phyloP scores from a whole-genome alignment of 345 rosid species.

The Linum tenue region DNA sequence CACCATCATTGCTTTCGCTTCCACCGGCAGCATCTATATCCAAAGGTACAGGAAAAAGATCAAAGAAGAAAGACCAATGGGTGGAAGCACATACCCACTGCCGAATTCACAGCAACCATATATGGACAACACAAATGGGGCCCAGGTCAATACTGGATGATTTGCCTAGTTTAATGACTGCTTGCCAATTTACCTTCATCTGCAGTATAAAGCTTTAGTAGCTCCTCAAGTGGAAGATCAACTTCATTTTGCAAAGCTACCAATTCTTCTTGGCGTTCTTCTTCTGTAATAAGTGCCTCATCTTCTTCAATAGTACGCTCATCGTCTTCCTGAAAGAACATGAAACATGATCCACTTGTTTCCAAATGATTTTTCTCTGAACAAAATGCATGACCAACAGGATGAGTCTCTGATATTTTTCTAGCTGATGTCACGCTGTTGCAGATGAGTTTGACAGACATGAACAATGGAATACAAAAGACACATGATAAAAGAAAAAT shows the following conservation, averaged over 20 bases:
- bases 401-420: too few relatives aligned
- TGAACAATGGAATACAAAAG: background rate
- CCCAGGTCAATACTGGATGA: background rate
- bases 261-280: constrained; percentile 87
- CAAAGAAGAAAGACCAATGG: background rate
- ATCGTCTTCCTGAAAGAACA: constrained; percentile 89
- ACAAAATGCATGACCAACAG: background rate
- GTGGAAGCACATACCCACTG: background rate
- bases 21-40: constrained; percentile 28
- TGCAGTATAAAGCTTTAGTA: constrained; percentile 54
- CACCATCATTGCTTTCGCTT: constrained; percentile 39
- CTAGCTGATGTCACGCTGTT: background rate
- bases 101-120: background rate
- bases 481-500: background rate
- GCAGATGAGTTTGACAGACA: background rate
- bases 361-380: background rate
- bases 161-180: background rate
- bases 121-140: background rate
- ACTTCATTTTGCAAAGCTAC: constrained; percentile 71
- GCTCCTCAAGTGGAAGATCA: constrained; percentile 82
- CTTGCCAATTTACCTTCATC: constrained; percentile 34
- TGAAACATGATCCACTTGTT: background rate
- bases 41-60: constrained; percentile 3
- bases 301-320: constrained; percentile 92
- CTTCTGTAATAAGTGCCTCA: constrained; percentile 72